Evolutionary conservation across 257 asterid species (phyloP).

Genomic region (Ballota nigra): DNA sequence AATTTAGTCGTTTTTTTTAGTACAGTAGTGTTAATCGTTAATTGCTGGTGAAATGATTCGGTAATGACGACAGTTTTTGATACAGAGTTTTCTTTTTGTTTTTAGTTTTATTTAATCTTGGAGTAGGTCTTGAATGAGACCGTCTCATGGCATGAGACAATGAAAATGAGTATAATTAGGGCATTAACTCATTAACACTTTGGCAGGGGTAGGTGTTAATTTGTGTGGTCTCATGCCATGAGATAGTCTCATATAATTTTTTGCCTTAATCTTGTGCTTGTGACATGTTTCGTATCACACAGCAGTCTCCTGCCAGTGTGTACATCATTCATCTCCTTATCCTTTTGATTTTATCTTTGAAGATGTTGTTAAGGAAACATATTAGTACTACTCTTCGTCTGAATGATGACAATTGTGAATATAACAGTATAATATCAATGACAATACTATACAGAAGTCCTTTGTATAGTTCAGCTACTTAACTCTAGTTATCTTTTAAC

Average conservation of each 20-base stretch:
- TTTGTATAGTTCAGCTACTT: not conserved
- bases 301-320: not conserved
- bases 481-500: not conserved
- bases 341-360: not conserved
- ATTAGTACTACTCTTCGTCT: not conserved
- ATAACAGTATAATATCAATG: not conserved
- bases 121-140: too few relatives aligned
- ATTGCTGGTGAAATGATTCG: not conserved
- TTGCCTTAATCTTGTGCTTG: conserved; percentile 6
- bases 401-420: conserved; percentile 3
- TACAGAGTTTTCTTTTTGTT: not conserved
- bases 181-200: too few relatives aligned
- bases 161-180: too few relatives aligned
- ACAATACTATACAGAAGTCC: conserved; percentile 6
- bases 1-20: too few relatives aligned
- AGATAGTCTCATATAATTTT: too few relatives aligned
- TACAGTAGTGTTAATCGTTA: conserved; percentile 13
- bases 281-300: not conserved
- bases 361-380: not conserved
- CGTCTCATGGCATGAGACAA: too few relatives aligned
- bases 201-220: too few relatives aligned
- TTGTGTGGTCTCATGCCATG: too few relatives aligned
- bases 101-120: not conserved
- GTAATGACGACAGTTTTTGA: not conserved
- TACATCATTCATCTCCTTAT: conserved; percentile 10